Percentiles rank a stretch among this genome's conserved stretches.
Evolutionary conservation across 2,329 filamentous ascomycete species (phyloP).

Genomic region (Akanthomyces lecanii): DNA sequence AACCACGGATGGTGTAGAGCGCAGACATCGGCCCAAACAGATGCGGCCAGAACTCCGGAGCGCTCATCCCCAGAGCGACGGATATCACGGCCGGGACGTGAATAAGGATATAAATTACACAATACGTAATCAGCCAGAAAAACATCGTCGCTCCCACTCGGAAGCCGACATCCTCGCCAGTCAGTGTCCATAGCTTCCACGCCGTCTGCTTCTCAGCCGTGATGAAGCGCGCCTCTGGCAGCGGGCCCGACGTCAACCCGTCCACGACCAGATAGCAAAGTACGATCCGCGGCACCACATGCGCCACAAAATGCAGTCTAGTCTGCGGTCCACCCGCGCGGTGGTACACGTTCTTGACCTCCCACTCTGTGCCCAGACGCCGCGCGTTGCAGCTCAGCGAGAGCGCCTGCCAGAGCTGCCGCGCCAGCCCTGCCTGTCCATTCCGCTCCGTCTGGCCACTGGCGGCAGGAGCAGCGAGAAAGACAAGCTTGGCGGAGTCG

Average conservation of each 20-base stretch:
- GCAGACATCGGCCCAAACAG: not conserved
- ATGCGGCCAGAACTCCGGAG: not conserved
- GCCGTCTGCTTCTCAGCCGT: constrained; percentile 9
- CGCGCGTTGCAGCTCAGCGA: constrained; percentile 15
- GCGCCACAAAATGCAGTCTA: not conserved
- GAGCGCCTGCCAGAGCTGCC: constrained; percentile 5
- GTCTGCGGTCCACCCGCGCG: not conserved
- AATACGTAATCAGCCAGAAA: not conserved
- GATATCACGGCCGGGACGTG: not conserved
- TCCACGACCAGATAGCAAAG: constrained; percentile 11
- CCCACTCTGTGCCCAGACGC: constrained; percentile 13
- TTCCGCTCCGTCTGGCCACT: too few species aligned
- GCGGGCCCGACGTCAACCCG: not conserved
- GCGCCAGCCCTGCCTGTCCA: not conserved
- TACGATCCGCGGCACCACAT: not conserved
- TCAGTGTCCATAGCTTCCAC: constrained; percentile 5
- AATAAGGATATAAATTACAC: not conserved
- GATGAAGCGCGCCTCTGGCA: constrained; percentile 11
- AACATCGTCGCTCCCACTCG: not conserved
- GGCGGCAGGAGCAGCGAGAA: too few species aligned
- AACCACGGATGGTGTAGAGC: not conserved
- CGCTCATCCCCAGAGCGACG: not conserved
- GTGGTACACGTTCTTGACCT: constrained; percentile 5
- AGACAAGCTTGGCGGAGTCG: not conserved
- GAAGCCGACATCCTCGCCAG: constrained; percentile 14